Percentiles rank a stretch among this genome's conserved stretches.
Conservation (phyloP, 257 asterid species). For the Salvia miltiorrhiza region DNA sequence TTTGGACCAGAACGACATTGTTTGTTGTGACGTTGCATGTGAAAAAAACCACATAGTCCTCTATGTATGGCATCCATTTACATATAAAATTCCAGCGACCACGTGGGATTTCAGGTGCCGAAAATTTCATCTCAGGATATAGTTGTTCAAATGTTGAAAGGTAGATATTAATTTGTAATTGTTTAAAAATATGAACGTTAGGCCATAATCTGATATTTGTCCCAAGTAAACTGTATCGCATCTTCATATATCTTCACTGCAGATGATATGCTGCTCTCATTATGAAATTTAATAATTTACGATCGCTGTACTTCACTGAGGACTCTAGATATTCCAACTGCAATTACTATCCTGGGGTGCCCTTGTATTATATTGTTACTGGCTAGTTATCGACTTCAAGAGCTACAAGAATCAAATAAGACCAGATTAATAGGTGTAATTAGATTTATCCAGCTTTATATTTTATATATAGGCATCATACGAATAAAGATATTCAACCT, state of each 20-base stretch:
- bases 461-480: not conserved
- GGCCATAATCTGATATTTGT: too few relatives aligned
- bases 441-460: not conserved
- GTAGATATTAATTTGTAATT: too few relatives aligned
- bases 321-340: not conserved
- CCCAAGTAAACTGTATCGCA: not conserved
- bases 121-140: too few relatives aligned
- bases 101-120: too few relatives aligned
- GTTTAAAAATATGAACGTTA: too few relatives aligned
- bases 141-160: too few relatives aligned
- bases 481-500: not conserved
- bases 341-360: not conserved
- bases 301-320: not conserved
- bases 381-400: not conserved
- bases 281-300: not conserved
- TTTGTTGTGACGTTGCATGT: too few relatives aligned
- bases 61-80: too few relatives aligned
- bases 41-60: not conserved
- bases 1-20: not conserved
- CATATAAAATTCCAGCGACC: too few relatives aligned
- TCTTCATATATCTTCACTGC: not conserved
- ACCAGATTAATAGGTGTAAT: not conserved
- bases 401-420: constrained; percentile 1
- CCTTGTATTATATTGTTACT: not conserved
- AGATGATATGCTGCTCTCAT: not conserved